These are phyloP conservation scores for Linderniella brevidens DNA, from an alignment of 257 asterid species.

Conservation along the genomic window DNA sequence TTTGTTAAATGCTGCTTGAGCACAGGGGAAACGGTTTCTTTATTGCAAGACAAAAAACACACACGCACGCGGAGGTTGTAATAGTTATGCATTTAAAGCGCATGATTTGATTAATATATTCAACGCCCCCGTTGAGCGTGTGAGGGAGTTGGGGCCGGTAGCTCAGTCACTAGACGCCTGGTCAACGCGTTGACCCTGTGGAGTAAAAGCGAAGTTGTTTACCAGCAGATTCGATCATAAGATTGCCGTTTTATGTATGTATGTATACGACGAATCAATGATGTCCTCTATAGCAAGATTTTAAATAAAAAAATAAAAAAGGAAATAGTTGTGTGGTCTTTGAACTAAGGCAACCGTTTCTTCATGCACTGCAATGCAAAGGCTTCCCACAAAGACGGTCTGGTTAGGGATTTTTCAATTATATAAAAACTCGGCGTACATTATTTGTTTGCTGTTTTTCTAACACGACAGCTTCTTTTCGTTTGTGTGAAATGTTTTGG, in stretches of 20 bases:
- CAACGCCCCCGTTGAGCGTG: constrained; percentile 79
- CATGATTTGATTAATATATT: constrained; percentile 70
- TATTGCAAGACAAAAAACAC: background rate
- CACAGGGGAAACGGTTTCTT: constrained; percentile 1
- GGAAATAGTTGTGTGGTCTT: constrained; percentile 1
- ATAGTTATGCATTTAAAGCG: constrained; percentile 15
- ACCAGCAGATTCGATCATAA: constrained; percentile 11
- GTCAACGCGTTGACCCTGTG: constrained; percentile 36
- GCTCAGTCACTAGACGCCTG: constrained; percentile 73
- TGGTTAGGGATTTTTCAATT: constrained; percentile 4
- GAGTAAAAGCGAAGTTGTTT: no score
- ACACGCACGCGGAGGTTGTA: no score
- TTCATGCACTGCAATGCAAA: constrained; percentile 22
- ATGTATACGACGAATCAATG: constrained; percentile 12
- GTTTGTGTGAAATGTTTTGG: no score
- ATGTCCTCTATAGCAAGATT: constrained; percentile 1
- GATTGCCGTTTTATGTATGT: constrained; percentile 6
- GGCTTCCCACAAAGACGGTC: constrained; percentile 15
- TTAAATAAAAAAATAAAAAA: constrained; percentile 16
- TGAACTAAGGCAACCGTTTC: no score
- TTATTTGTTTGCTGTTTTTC: background rate
- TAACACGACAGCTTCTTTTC: no score
- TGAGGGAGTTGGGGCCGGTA: constrained; percentile 56
- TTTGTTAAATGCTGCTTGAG: constrained; percentile 9
- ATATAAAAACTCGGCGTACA: background rate